These are phyloP conservation scores for Annona cherimola DNA, from an alignment of 164 flowering plant genomes.

Conservation along the genomic window DNA sequence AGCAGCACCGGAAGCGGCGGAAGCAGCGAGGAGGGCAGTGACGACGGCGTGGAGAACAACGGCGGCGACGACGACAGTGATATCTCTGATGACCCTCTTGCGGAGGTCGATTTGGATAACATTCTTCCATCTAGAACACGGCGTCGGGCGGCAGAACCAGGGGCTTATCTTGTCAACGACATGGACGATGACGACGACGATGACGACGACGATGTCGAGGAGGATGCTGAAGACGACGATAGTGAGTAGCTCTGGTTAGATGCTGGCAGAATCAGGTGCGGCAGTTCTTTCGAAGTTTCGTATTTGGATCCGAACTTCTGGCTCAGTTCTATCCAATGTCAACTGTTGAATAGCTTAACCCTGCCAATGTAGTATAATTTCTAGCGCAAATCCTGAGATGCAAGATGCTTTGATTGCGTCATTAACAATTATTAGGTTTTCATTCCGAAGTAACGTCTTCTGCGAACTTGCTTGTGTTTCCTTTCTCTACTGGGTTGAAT, in stretches of 20 bases:
- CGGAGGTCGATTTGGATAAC: conserved; percentile 80
- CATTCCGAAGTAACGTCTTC: background rate
- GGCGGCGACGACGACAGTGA: conserved; percentile 41
- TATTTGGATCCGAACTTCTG: background rate
- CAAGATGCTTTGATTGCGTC: background rate
- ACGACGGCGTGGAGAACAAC: conserved; percentile 27
- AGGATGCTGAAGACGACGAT: background rate
- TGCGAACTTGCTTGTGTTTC: too few relatives aligned
- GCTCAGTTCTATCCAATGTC: background rate
- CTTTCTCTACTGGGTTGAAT: too few relatives aligned
- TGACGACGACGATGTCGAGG: conserved; percentile 34
- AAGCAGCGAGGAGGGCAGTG: conserved; percentile 23
- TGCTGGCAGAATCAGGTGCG: background rate
- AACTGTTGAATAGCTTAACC: background rate
- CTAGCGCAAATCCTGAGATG: background rate
- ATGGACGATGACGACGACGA: conserved; percentile 31
- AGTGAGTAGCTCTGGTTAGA: background rate
- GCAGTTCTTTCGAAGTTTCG: background rate
- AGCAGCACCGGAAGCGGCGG: conserved; percentile 23
- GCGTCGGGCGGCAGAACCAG: conserved; percentile 39
- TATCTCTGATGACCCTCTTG: conserved; percentile 71
- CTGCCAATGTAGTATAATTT: background rate
- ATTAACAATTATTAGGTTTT: background rate
- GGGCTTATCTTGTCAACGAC: conserved; percentile 35
- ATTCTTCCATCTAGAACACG: conserved; percentile 83